These are phyloP conservation scores for Trichoderma arundinaceum DNA, from an alignment of 2,329 filamentous ascomycete genomes.

Conservation along the genomic window DNA sequence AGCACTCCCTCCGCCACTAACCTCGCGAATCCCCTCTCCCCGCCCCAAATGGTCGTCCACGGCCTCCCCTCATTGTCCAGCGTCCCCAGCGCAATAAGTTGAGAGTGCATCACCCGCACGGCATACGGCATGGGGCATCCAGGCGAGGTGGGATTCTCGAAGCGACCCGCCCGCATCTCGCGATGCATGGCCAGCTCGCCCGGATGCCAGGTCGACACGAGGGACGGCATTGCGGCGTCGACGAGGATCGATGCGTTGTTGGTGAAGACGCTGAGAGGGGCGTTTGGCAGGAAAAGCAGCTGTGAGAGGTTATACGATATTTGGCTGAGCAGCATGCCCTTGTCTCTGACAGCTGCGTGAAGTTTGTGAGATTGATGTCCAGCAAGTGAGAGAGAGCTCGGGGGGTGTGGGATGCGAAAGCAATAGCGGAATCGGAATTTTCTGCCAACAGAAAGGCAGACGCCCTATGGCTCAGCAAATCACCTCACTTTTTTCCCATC, in stretches of 20 bases:
- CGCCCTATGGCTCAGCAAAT: not conserved
- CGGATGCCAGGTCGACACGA: constrained; percentile 50
- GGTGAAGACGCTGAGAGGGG: constrained; percentile 13
- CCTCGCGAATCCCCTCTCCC: constrained; percentile 69
- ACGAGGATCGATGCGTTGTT: constrained; percentile 23
- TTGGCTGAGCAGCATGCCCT: constrained; percentile 16
- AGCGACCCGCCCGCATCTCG: constrained; percentile 61
- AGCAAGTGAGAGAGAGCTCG: not conserved
- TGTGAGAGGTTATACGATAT: constrained; percentile 18
- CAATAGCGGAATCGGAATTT: not conserved
- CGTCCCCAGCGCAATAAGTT: constrained; percentile 75
- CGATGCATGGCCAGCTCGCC: constrained; percentile 71
- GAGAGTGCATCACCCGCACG: constrained; percentile 64
- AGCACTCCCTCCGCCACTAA: constrained; percentile 67
- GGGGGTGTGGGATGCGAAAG: not conserved
- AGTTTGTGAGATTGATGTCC: not conserved
- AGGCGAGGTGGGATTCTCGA: constrained; percentile 69
- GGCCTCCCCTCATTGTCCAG: constrained; percentile 68
- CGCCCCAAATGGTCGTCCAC: constrained; percentile 83
- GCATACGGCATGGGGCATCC: constrained; percentile 67
- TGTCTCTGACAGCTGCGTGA: not conserved
- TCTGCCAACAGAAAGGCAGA: not conserved
- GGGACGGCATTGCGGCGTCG: constrained; percentile 16
- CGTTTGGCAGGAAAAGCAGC: not conserved
- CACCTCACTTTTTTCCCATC: not conserved